Evolutionary conservation across 2,329 filamentous ascomycete genomes (phyloP).

Genomic region (Fusarium sp.): DNA sequence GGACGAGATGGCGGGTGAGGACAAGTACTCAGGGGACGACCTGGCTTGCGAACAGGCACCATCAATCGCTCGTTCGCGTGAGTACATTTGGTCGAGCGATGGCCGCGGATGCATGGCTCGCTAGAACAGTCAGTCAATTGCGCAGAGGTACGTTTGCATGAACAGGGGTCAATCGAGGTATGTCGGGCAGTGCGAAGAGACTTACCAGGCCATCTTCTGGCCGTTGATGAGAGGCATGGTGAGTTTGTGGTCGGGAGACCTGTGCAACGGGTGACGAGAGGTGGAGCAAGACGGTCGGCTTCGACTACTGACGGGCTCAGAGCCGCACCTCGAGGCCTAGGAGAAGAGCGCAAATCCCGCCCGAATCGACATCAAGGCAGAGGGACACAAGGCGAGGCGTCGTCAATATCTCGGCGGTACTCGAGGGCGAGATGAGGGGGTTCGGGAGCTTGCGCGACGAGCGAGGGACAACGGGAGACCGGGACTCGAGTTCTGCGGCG

Average conservation of each 20-base stretch:
- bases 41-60: constrained; percentile 78
- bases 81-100: constrained; percentile 80
- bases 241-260: constrained; percentile 25
- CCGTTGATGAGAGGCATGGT: constrained; percentile 77
- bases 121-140: constrained; percentile 54
- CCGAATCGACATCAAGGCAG: constrained; percentile 34
- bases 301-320: constrained; percentile 21
- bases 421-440: constrained; percentile 5
- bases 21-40: constrained; percentile 76
- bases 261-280: constrained; percentile 30
- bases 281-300: constrained; percentile 21
- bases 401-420: constrained; percentile 16
- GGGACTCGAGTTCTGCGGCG: constrained; percentile 12
- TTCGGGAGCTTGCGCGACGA: constrained; percentile 25
- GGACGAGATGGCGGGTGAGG: constrained; percentile 71
- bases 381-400: constrained; percentile 2
- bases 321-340: constrained; percentile 35
- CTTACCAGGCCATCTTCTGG: constrained; percentile 80
- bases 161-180: background rate
- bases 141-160: background rate
- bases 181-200: constrained; percentile 25
- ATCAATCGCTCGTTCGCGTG: constrained; percentile 76
- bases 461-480: constrained; percentile 1
- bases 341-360: constrained; percentile 7
- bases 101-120: constrained; percentile 80